A percentile compares a stretch with the other conserved stretches of the same genome.
Evolutionary conservation across 352 stramenopile species (phyloP).

Genomic region (Pythium volutum): DNA sequence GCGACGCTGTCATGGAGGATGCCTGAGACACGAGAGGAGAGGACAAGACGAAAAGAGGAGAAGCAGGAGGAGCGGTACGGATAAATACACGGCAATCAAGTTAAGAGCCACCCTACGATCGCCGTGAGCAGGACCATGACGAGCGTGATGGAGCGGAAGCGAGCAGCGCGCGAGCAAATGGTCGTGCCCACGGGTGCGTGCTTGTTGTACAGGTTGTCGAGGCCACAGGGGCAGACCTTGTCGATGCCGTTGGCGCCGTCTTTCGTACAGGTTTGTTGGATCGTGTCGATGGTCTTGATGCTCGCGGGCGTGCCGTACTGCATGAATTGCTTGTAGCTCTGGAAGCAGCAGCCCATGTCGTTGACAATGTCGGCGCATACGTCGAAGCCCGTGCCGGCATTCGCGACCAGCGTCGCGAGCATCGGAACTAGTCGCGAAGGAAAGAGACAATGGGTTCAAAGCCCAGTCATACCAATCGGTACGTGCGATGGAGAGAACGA

Average conservation of each 20-base stretch:
- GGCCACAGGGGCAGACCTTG: slow-evolving; percentile 46
- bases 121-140: neutral
- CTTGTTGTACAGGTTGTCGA: slow-evolving; percentile 46
- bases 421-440: slow-evolving; percentile 39
- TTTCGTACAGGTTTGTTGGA: slow-evolving; percentile 47
- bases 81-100: slow-evolving; percentile 14
- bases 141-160: neutral
- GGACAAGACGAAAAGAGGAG: neutral
- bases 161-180: slow-evolving; percentile 46
- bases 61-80: neutral
- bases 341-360: slow-evolving; percentile 76
- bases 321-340: slow-evolving; percentile 82
- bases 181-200: slow-evolving; percentile 52
- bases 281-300: slow-evolving; percentile 43
- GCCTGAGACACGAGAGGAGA: neutral
- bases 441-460: neutral
- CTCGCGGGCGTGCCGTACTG: slow-evolving; percentile 48
- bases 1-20: slow-evolving; percentile 51
- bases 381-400: slow-evolving; percentile 52
- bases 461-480: neutral
- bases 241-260: slow-evolving; percentile 39
- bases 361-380: slow-evolving; percentile 69
- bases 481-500: neutral
- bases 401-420: slow-evolving; percentile 43
- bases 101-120: slow-evolving; percentile 18